Percentiles rank a stretch among this genome's conserved stretches.
phyloP scores from a whole-genome alignment of 306 rosid species.

The Prosopis cineraria region DNA sequence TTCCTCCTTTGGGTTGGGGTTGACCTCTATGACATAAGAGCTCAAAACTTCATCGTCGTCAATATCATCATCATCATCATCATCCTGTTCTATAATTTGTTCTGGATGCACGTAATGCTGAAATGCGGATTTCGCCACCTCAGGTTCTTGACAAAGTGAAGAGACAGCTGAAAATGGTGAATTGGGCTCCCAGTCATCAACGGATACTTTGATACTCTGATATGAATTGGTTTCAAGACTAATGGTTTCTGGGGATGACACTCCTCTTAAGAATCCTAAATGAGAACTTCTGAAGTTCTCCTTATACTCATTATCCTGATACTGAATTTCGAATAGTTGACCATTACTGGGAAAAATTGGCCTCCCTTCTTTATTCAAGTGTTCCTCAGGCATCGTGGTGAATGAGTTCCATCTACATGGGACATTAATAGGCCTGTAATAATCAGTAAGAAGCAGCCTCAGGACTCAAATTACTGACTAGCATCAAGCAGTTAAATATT shows the following conservation, averaged over 20 bases:
- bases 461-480: constrained; percentile 11
- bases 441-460: constrained; percentile 34
- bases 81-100: constrained; percentile 39
- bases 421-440: constrained; percentile 66
- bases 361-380: constrained; percentile 47
- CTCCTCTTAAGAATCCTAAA: constrained; percentile 57
- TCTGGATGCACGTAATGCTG: constrained; percentile 41
- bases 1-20: constrained; percentile 58
- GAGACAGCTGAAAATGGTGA: constrained; percentile 77
- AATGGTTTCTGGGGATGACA: constrained; percentile 75
- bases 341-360: constrained; percentile 41
- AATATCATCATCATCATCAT: constrained; percentile 50
- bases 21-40: constrained; percentile 89
- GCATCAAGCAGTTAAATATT: not conserved
- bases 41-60: constrained; percentile 80
- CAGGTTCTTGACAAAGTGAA: constrained; percentile 63
- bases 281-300: constrained; percentile 49
- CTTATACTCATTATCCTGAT: constrained; percentile 47
- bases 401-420: constrained; percentile 69
- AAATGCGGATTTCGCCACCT: constrained; percentile 44
- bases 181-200: constrained; percentile 63
- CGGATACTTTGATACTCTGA: constrained; percentile 54
- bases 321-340: constrained; percentile 47
- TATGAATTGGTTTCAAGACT: constrained; percentile 59
- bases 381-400: constrained; percentile 48